A percentile compares a stretch with the other conserved stretches of the same genome.
These are phyloP conservation scores for Talaromyces sp. DNA, from an alignment of 2,329 filamentous ascomycete species.

Conservation along the genomic window DNA sequence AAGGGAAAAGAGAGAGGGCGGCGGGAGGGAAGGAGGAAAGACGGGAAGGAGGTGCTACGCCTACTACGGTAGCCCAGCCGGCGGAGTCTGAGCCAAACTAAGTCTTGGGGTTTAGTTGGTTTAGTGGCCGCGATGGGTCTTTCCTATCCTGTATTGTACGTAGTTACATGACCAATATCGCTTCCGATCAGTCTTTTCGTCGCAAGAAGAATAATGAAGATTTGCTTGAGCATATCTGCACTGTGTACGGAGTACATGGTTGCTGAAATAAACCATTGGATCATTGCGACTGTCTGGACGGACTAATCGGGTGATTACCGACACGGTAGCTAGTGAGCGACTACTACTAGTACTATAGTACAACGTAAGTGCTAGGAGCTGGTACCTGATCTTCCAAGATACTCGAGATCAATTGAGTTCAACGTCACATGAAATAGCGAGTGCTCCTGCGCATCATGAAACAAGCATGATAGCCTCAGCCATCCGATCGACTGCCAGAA, in stretches of 20 bases:
- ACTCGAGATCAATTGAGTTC: neutral
- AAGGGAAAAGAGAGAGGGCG: slow-evolving; percentile 4
- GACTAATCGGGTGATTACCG: slow-evolving; percentile 4
- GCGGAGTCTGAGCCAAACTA: neutral
- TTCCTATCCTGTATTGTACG: neutral
- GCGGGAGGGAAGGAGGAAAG: neutral
- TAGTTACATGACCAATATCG: neutral
- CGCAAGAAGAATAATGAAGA: neutral
- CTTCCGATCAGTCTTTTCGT: neutral
- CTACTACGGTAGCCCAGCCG: neutral
- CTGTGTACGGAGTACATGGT: neutral
- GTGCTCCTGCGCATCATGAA: neutral
- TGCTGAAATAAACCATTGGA: neutral
- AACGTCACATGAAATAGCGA: neutral
- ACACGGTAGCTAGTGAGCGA: neutral
- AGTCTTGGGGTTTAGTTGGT: neutral
- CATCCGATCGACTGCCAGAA: neutral
- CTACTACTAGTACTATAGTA: neutral
- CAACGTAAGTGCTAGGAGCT: neutral
- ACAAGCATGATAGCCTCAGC: neutral
- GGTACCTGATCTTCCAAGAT: neutral
- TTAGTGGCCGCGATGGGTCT: neutral
- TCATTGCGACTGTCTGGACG: neutral
- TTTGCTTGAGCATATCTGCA: neutral
- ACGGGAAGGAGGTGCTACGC: slow-evolving; percentile 2